Conservation (phyloP, 2,329 filamentous ascomycete genomes). For the Metarhizium sp. region DNA sequence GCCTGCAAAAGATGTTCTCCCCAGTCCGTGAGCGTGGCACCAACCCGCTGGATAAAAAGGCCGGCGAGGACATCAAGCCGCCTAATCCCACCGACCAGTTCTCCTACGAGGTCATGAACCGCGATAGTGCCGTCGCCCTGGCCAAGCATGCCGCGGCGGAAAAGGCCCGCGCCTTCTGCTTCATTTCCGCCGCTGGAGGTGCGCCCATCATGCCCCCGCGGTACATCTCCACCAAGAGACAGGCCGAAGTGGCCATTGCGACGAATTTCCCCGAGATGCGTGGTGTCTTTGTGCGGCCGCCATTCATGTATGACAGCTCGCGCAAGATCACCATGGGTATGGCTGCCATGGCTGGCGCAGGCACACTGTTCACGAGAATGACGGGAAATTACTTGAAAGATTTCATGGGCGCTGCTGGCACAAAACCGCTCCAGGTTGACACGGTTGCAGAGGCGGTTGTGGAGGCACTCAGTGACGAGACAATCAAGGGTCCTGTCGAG, state of each 20-base stretch:
- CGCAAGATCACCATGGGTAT: slow-evolving; percentile 76
- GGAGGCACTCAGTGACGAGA: slow-evolving; percentile 70
- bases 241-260: slow-evolving; percentile 72
- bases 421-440: slow-evolving; percentile 83
- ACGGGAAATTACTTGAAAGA: slow-evolving; percentile 67
- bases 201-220: slow-evolving; percentile 74
- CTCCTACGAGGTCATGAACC: slow-evolving; percentile 96
- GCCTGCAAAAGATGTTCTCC: slow-evolving; percentile 71
- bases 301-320: slow-evolving; percentile 82
- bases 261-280: slow-evolving; percentile 66
- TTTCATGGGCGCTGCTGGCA: slow-evolving; percentile 72
- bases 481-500: slow-evolving; percentile 66
- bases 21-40: slow-evolving; percentile 51
- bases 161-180: slow-evolving; percentile 64
- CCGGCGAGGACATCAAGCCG: slow-evolving; percentile 52
- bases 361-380: slow-evolving; percentile 65
- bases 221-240: slow-evolving; percentile 86
- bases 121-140: slow-evolving; percentile 75
- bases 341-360: slow-evolving; percentile 66
- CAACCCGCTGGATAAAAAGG: slow-evolving; percentile 58
- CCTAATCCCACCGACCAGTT: slow-evolving; percentile 64
- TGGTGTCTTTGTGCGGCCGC: slow-evolving; percentile 72
- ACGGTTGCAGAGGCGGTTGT: slow-evolving; percentile 82
- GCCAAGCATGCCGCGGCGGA: slow-evolving; percentile 64
- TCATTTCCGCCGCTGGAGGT: slow-evolving; percentile 80